phyloP scores from a whole-genome alignment of 2,329 filamentous ascomycete species.

The Sclerotinia nivalis region DNA sequence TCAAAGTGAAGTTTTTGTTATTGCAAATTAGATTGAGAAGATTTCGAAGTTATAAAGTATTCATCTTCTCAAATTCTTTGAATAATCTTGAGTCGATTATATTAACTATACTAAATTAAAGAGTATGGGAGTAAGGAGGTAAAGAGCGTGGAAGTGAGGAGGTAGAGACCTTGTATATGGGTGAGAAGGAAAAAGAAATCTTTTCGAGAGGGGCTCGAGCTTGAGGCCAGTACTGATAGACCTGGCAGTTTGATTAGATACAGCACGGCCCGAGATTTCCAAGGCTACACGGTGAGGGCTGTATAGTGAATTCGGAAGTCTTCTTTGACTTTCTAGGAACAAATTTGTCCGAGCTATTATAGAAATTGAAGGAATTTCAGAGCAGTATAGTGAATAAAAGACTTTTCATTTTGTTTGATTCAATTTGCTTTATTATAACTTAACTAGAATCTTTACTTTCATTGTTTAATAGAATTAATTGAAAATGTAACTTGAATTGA shows the following conservation, averaged over 20 bases:
- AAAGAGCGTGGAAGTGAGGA: too few relatives aligned
- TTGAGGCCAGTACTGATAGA: too few relatives aligned
- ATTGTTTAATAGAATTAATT: not conserved
- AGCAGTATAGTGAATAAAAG: not conserved
- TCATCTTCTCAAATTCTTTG: conserved; percentile 5
- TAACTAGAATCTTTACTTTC: not conserved
- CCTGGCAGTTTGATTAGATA: not conserved
- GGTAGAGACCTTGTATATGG: not conserved
- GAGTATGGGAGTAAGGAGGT: too few relatives aligned
- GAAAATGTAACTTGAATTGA: too few relatives aligned
- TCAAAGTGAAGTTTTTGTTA: not conserved
- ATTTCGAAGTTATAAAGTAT: not conserved
- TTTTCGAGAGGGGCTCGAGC: not conserved
- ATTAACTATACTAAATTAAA: not conserved
- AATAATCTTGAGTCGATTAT: conserved; percentile 2
- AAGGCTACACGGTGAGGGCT: too few relatives aligned
- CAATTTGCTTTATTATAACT: too few relatives aligned
- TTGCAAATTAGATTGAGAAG: not conserved
- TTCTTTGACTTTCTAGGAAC: too few relatives aligned
- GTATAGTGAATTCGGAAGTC: not conserved
- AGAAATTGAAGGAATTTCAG: too few relatives aligned
- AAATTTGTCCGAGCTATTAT: too few relatives aligned
- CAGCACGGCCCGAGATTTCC: too few relatives aligned
- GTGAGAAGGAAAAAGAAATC: not conserved
- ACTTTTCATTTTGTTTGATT: not conserved